Evolutionary conservation across 345 rosid species (phyloP).

Genomic region (Combretum micranthum): DNA sequence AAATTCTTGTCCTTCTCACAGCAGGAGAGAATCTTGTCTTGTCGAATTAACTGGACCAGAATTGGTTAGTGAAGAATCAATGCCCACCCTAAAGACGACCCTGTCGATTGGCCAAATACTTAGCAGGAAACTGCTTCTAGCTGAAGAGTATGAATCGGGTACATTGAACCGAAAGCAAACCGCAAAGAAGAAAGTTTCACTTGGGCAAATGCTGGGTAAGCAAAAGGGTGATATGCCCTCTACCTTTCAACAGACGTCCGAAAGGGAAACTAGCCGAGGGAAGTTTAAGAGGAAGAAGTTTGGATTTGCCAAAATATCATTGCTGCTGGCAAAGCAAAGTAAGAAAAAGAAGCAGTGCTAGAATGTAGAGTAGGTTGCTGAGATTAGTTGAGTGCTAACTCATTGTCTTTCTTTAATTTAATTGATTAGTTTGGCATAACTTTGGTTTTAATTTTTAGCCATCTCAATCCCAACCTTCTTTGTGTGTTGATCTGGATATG

Average conservation of each 20-base stretch:
- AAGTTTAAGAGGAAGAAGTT: conserved; percentile 71
- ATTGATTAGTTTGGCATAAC: too few relatives aligned
- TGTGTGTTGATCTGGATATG: too few relatives aligned
- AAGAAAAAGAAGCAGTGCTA: conserved; percentile 74
- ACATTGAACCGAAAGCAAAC: conserved; percentile 27
- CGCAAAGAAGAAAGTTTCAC: conserved; percentile 46
- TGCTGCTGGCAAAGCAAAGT: conserved; percentile 55
- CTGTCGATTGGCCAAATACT: conserved; percentile 89
- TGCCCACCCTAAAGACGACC: conserved; percentile 55
- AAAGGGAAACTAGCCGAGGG: conserved; percentile 37
- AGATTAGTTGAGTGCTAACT: conserved; percentile 8
- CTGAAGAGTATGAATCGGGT: conserved; percentile 45
- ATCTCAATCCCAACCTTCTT: too few relatives aligned
- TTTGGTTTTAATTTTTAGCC: too few relatives aligned
- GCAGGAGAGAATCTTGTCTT: conserved; percentile 40
- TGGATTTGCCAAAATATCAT: conserved; percentile 61
- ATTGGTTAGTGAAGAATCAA: conserved; percentile 35
- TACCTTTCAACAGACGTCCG: conserved; percentile 15
- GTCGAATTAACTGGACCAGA: conserved; percentile 53
- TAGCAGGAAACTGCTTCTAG: conserved; percentile 75
- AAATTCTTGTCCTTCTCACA: conserved; percentile 40
- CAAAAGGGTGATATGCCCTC: conserved; percentile 19
- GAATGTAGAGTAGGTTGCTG: conserved; percentile 3
- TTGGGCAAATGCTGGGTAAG: conserved; percentile 83
- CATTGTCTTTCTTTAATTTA: neutral